phyloP scores from a whole-genome alignment of 2,329 filamentous ascomycete species.

The Alternaria ethzedia region DNA sequence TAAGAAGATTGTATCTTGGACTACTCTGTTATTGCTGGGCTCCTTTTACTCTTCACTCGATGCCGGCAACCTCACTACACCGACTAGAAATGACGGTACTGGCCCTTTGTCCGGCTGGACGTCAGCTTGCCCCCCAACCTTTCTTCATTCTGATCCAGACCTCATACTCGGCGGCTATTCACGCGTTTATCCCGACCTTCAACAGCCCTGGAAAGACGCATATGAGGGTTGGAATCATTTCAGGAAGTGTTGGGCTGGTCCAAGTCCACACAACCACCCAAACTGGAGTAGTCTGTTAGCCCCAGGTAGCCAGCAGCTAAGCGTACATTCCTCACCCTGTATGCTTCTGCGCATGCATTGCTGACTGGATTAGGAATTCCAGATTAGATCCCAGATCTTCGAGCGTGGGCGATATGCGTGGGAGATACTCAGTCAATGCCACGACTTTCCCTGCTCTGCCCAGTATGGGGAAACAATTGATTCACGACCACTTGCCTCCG shows the following conservation, averaged over 20 bases:
- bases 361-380: not conserved
- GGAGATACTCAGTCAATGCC: not conserved
- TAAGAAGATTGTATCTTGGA: not conserved
- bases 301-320: not conserved
- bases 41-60: not conserved
- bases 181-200: not conserved
- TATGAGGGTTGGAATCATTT: not conserved
- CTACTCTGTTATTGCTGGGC: not conserved
- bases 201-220: not conserved
- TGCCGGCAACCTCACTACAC: not conserved
- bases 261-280: not conserved
- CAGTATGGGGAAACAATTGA: not conserved
- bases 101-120: not conserved
- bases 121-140: not conserved
- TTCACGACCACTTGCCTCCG: not conserved
- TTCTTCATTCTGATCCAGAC: not conserved
- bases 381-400: not conserved
- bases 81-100: not conserved
- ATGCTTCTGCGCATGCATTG: not conserved
- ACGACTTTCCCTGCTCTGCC: not conserved
- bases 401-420: not conserved
- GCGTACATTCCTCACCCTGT: not conserved
- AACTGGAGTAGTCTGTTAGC: not conserved
- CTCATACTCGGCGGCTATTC: not conserved
- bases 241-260: not conserved